Percentiles rank a stretch among this genome's conserved stretches.
Conservation (phyloP, 2,329 filamentous ascomycete genomes). For the Fusarium papillatum region DNA sequence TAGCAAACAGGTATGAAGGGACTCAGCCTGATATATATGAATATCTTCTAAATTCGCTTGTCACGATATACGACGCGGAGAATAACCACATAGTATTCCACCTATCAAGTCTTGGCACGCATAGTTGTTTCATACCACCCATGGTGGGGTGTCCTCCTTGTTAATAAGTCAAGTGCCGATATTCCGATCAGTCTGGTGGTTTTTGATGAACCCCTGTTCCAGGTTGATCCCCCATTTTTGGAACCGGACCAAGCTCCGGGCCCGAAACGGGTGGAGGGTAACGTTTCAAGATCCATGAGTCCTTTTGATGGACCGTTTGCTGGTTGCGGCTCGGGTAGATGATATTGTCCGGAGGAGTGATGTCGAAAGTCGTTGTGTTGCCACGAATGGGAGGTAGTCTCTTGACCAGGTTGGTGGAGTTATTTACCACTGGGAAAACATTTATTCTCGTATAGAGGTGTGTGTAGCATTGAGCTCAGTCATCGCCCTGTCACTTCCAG, state of each 20-base stretch:
- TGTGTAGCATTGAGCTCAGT: not conserved
- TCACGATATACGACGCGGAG: not conserved
- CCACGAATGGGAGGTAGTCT: not conserved
- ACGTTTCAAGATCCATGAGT: not conserved
- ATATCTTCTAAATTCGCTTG: not conserved
- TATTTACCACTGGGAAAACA: not conserved
- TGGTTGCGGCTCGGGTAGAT: not conserved
- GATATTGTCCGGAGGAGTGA: not conserved
- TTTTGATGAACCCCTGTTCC: not conserved
- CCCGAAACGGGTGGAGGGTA: not conserved
- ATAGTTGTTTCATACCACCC: not conserved
- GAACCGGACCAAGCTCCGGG: not conserved
- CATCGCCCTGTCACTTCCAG: not conserved
- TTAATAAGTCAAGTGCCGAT: slow-evolving; percentile 9
- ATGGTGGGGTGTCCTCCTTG: not conserved
- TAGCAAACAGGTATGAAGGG: not conserved
- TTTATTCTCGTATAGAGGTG: not conserved
- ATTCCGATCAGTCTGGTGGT: not conserved
- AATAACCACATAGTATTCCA: not conserved
- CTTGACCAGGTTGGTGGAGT: not conserved
- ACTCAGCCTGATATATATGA: not conserved
- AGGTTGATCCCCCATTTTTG: not conserved
- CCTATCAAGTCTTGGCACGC: not conserved
- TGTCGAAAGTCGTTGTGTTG: not conserved
- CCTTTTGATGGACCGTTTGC: not conserved